These are phyloP conservation scores for Aspergillus campestris DNA, from an alignment of 495 filamentous ascomycete genomes.

Conservation along the genomic window DNA sequence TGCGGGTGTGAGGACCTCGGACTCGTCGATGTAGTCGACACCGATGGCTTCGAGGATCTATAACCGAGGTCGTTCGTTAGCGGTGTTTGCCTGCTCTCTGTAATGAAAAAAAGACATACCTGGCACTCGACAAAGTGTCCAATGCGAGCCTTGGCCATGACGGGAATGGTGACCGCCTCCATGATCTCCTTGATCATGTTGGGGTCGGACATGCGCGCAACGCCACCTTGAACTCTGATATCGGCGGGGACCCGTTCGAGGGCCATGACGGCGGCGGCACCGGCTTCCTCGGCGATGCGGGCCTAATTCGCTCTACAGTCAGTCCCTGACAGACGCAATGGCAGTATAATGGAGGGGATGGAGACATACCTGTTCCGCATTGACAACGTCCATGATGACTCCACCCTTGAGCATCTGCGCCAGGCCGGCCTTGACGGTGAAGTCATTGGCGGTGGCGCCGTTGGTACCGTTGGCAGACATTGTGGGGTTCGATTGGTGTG, in stretches of 20 bases:
- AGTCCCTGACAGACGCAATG: background rate
- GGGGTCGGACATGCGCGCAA: slow-evolving; percentile 95
- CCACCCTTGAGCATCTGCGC: slow-evolving; percentile 98
- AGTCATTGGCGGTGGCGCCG: slow-evolving; percentile 36
- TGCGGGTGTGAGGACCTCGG: slow-evolving; percentile 92
- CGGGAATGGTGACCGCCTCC: slow-evolving; percentile 92
- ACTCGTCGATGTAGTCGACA: slow-evolving; percentile 97
- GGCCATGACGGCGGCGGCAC: slow-evolving; percentile 95
- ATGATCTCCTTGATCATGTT: slow-evolving; percentile 95
- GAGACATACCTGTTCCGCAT: slow-evolving; percentile 65
- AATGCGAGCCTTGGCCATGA: slow-evolving; percentile 99
- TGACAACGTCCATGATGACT: slow-evolving; percentile 98
- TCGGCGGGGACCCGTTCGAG: slow-evolving; percentile 96
- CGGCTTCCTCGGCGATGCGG: slow-evolving; percentile 94
- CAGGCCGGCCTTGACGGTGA: slow-evolving; percentile 84
- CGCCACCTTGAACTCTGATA: slow-evolving; percentile 86
- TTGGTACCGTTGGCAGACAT: slow-evolving; percentile 9
- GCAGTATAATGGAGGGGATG: background rate
- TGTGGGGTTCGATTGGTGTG: no score
- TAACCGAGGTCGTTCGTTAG: slow-evolving; percentile 4
- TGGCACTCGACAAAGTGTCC: slow-evolving; percentile 97
- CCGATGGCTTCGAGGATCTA: slow-evolving; percentile 91
- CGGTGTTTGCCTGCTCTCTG: no score
- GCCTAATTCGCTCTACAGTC: slow-evolving; percentile 51
- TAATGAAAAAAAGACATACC: no score